These are phyloP conservation scores for Cryptococcus sp. DNA, from an alignment of 1,284 basidiomycete genomes.

Conservation along the genomic window DNA sequence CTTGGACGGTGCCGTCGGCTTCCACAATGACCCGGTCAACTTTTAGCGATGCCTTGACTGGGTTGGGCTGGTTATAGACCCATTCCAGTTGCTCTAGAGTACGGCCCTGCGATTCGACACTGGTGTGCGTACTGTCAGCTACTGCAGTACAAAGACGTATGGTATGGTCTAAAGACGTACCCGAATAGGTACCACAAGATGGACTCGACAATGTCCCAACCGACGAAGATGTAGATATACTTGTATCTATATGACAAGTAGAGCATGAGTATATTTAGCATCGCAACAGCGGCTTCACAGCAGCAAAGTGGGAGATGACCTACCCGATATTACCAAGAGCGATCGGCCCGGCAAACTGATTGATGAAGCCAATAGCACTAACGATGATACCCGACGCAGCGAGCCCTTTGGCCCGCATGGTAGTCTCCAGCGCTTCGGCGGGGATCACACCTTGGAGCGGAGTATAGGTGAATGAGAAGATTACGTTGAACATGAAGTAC, in stretches of 20 bases:
- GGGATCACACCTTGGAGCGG: slow-evolving; percentile 61
- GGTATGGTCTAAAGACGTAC: slow-evolving; percentile 6
- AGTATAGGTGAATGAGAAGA: slow-evolving; percentile 42
- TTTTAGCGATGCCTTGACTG: slow-evolving; percentile 48
- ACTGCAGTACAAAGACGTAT: no score
- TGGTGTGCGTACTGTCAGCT: no score
- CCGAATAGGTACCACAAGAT: slow-evolving; percentile 50
- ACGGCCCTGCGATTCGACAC: slow-evolving; percentile 50
- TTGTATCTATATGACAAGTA: slow-evolving; percentile 20
- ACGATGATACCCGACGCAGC: slow-evolving; percentile 55
- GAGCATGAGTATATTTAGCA: not conserved
- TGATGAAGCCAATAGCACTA: slow-evolving; percentile 59
- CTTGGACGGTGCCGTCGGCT: slow-evolving; percentile 15
- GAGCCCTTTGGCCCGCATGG: slow-evolving; percentile 64
- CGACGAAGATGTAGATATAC: slow-evolving; percentile 45
- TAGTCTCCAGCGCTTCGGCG: slow-evolving; percentile 61
- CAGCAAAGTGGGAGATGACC: not conserved
- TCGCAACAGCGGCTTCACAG: not conserved
- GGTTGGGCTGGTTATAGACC: slow-evolving; percentile 50
- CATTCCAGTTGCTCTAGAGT: slow-evolving; percentile 51
- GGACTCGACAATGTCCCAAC: slow-evolving; percentile 48
- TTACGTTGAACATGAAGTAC: slow-evolving; percentile 51
- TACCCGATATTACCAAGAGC: slow-evolving; percentile 56
- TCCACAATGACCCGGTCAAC: slow-evolving; percentile 29
- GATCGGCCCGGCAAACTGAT: slow-evolving; percentile 53